Evolutionary conservation across 1,284 basidiomycete species (phyloP), one percentile per base, ranked within the genome.

Genomic region (Trichosporon coremiiforme): DNA sequence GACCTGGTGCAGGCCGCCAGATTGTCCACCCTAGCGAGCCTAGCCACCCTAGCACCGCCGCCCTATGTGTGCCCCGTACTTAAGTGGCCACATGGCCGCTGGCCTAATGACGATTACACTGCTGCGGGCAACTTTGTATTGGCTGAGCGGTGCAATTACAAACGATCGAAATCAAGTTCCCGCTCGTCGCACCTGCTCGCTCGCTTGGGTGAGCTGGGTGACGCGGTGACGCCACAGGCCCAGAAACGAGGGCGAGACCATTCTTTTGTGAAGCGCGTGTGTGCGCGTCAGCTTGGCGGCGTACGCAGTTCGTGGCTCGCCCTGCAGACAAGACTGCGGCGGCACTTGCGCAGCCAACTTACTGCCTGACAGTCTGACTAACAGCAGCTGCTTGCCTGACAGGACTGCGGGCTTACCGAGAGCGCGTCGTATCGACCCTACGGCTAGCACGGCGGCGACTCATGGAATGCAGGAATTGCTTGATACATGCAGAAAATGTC

Each of bases 401-500:
- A 8, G 41, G 41, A n/a, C 41, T 17, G 17, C 17, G 3, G 3
- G 41, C 41, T n/a, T n/a, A 15, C 41, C 17, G 41, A n/a, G 15
- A 25, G 25, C 25, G 25, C 25, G 25, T 25, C 25, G 25, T 25
- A 25, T 25, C 25, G 25, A 25, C 25, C 25, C 25, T 25, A 25
- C 25, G 25, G 25, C 25, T 25, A 9, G 41, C 17, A 5, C 41
- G 41, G 41, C 17, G 9, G 15, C 38, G 25, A 38, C 15, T 17
- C 41, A n/a, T 13, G 41, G 53, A 55, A 57, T 57, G 53, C 53
- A 29, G 53, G 53, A 62, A 62, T 62, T 25, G 57, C 57, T 62
- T 33, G 57, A 62, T 62, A 62, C 57, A 62, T 62, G 57, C 57
- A 62, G 29, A 62, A 29, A 62, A 33, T 62, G 57, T 62, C 53